Percentiles rank a stretch among this genome's conserved stretches.
Evolutionary conservation across 2,329 filamentous ascomycete genomes (phyloP).

Genomic region (Colletotrichum sp.): DNA sequence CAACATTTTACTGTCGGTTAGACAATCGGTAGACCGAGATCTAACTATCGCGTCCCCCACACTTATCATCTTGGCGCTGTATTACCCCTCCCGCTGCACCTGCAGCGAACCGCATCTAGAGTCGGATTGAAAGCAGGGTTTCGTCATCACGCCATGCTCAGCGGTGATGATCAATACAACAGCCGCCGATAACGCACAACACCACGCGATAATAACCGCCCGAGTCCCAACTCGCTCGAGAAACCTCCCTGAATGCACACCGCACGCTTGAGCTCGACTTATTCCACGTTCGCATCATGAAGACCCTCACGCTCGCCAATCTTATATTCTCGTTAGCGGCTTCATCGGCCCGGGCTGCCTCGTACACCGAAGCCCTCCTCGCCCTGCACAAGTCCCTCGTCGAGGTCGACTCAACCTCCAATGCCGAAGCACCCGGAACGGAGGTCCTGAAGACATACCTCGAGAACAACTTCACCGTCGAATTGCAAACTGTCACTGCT

Average conservation of each 20-base stretch:
- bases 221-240: neutral
- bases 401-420: slow-evolving; percentile 73
- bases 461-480: slow-evolving; percentile 46
- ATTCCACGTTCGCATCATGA: neutral
- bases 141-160: neutral
- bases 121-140: neutral
- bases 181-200: neutral
- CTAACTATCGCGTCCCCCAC: slow-evolving; percentile 2
- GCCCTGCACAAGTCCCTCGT: slow-evolving; percentile 78
- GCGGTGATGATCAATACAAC: neutral
- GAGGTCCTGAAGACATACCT: slow-evolving; percentile 74
- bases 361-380: slow-evolving; percentile 62
- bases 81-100: neutral
- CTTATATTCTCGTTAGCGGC: neutral
- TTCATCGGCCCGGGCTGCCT: slow-evolving; percentile 22
- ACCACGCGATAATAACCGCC: neutral
- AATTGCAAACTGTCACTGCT: slow-evolving; percentile 34
- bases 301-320: neutral
- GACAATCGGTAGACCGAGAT: neutral
- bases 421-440: slow-evolving; percentile 71
- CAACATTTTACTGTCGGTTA: neutral
- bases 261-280: too few relatives aligned
- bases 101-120: neutral
- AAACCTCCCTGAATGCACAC: accelerated
- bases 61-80: slow-evolving; percentile 2